These are phyloP conservation scores for Orobanche coerulescens DNA, from an alignment of 257 asterid species.

Conservation along the genomic window DNA sequence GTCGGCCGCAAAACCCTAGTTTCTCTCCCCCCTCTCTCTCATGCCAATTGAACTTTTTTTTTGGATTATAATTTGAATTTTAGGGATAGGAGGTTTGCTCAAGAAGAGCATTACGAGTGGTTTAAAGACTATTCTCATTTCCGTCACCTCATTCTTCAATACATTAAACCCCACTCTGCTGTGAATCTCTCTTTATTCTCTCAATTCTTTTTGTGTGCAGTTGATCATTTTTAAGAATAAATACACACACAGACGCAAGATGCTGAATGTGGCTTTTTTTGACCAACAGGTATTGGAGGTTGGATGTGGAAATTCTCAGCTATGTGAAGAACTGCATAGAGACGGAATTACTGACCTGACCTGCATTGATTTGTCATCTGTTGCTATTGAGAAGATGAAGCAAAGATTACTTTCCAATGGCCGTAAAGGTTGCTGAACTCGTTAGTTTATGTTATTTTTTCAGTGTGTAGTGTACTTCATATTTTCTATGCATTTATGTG, in stretches of 20 bases:
- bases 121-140: constrained; percentile 80
- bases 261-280: constrained; percentile 14
- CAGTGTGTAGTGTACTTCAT: background rate
- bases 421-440: constrained; percentile 39
- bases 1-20: constrained; percentile 27
- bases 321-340: constrained; percentile 62
- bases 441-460: background rate
- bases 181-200: constrained; percentile 32
- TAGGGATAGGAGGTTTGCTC: constrained; percentile 80
- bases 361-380: constrained; percentile 84
- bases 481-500: background rate
- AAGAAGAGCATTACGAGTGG: constrained; percentile 98
- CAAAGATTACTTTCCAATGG: constrained; percentile 66
- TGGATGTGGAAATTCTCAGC: constrained; percentile 95
- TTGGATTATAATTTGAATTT: background rate
- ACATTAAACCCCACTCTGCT: constrained; percentile 48
- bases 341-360: constrained; percentile 79
- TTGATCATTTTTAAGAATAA: background rate
- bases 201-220: background rate
- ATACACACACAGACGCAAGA: too few relatives aligned
- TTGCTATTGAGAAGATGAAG: constrained; percentile 85
- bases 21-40: background rate
- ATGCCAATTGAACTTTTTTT: background rate
- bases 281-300: constrained; percentile 69
- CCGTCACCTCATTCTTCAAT: constrained; percentile 64